phyloP scores from a whole-genome alignment of 352 stramenopile genomes.

The Pythium pyrilobum region DNA sequence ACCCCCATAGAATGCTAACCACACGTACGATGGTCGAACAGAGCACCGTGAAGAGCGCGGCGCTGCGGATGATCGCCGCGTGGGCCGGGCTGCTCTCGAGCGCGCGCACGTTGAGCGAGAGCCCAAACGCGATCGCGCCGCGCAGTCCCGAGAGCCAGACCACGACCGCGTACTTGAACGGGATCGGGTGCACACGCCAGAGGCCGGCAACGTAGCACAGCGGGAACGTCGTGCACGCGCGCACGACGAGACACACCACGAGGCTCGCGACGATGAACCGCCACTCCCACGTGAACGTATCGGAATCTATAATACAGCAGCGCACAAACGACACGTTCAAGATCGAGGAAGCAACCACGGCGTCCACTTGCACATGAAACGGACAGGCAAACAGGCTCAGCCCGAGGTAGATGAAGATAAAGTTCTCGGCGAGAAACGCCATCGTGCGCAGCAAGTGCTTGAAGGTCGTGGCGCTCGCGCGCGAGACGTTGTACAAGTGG shows the following conservation, averaged over 20 bases:
- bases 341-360: conserved; percentile 8
- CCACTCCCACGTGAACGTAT: conserved; percentile 35
- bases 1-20: neutral
- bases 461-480: conserved; percentile 25
- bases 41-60: conserved; percentile 23
- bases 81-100: conserved; percentile 8
- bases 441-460: conserved; percentile 32
- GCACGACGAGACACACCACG: conserved; percentile 23
- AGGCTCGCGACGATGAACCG: conserved; percentile 28
- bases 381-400: conserved; percentile 34
- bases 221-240: conserved; percentile 25
- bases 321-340: neutral
- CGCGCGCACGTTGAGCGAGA: conserved; percentile 28
- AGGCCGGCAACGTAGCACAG: conserved; percentile 25
- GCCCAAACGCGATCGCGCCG: conserved; percentile 31
- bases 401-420: conserved; percentile 40
- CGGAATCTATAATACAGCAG: conserved; percentile 13
- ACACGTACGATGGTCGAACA: conserved; percentile 27
- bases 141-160: conserved; percentile 84
- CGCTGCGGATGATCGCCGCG: conserved; percentile 13
- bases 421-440: conserved; percentile 38
- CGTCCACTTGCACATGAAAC: neutral
- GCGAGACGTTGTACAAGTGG: conserved; percentile 34
- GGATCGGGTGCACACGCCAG: conserved; percentile 24
- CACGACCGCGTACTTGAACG: conserved; percentile 28